phyloP scores from a whole-genome alignment of 768 basidiomycete genomes.

The Kwoniella pini region DNA sequence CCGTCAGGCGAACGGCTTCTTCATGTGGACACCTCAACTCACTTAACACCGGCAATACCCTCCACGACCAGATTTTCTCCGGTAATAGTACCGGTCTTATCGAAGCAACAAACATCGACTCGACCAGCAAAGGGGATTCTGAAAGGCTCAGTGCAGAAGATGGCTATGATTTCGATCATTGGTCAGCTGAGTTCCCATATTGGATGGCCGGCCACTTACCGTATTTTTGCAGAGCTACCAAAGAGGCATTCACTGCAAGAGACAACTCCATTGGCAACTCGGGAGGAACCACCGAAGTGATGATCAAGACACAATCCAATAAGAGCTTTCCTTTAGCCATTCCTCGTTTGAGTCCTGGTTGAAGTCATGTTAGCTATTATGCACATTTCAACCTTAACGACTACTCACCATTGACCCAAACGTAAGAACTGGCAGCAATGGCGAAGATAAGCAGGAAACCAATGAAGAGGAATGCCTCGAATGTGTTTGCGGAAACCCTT shows the following conservation, averaged over 20 bases:
- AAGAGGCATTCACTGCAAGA: constrained; percentile 89
- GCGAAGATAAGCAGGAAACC: constrained; percentile 97
- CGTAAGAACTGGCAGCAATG: constrained; percentile 96
- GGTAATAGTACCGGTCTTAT: constrained; percentile 99
- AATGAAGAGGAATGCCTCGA: constrained; percentile 95
- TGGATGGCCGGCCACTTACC: constrained; percentile 59
- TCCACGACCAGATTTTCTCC: constrained; percentile 92
- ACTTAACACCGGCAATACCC: constrained; percentile 90
- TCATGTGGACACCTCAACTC: constrained; percentile 57
- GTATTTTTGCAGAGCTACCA: constrained; percentile 89
- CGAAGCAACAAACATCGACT: constrained; percentile 98
- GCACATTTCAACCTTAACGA: background rate
- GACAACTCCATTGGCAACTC: constrained; percentile 98
- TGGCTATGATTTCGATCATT: constrained; percentile 62
- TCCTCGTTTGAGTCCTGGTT: constrained; percentile 79
- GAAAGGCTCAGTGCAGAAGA: constrained; percentile 99
- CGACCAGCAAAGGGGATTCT: constrained; percentile 93
- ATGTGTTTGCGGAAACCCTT: constrained; percentile 91
- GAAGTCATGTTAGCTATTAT: background rate
- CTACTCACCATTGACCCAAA: constrained; percentile 84
- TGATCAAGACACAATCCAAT: constrained; percentile 91
- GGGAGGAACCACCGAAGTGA: constrained; percentile 96
- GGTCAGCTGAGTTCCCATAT: background rate
- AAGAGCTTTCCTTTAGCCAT: constrained; percentile 93
- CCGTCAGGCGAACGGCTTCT: background rate